Percentiles rank a stretch among this genome's conserved stretches.
These are phyloP conservation scores for Colletotrichum tropicale DNA, from an alignment of 2,329 filamentous ascomycete genomes.

Conservation along the genomic window DNA sequence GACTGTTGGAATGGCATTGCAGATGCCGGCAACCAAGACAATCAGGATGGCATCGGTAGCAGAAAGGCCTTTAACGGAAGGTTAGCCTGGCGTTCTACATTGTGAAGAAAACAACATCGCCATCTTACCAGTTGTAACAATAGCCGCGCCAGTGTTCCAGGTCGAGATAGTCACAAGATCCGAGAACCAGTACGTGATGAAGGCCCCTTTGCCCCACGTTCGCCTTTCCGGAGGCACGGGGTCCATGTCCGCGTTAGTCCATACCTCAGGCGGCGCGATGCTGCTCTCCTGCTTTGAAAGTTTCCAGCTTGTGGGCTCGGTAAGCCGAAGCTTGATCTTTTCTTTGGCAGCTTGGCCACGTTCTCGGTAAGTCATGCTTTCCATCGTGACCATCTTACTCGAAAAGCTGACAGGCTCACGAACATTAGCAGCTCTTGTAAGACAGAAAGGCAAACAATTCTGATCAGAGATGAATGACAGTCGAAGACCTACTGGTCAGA, in stretches of 20 bases:
- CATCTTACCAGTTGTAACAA: constrained; percentile 28
- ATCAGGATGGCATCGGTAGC: constrained; percentile 53
- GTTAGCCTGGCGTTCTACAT: not conserved
- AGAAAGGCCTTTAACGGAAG: constrained; percentile 31
- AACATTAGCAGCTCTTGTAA: not conserved
- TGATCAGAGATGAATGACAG: not conserved
- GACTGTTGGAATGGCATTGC: constrained; percentile 48
- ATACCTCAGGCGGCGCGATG: constrained; percentile 13
- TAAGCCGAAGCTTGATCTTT: not conserved
- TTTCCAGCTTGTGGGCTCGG: not conserved
- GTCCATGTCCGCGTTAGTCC: constrained; percentile 43
- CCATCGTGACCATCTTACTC: not conserved
- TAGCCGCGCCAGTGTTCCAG: constrained; percentile 32
- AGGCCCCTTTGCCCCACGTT: constrained; percentile 46
- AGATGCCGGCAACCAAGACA: constrained; percentile 50
- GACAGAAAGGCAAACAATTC: not conserved
- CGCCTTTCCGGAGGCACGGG: constrained; percentile 39
- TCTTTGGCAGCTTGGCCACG: not conserved
- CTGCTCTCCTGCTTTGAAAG: constrained; percentile 20
- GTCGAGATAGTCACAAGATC: constrained; percentile 42
- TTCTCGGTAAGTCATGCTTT: not conserved
- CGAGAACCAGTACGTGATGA: constrained; percentile 43
- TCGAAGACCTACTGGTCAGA: not conserved
- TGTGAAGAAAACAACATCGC: not conserved
- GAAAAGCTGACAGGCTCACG: not conserved